Conservation (phyloP, 495 filamentous ascomycete genomes). For the Xylaria castorea region DNA sequence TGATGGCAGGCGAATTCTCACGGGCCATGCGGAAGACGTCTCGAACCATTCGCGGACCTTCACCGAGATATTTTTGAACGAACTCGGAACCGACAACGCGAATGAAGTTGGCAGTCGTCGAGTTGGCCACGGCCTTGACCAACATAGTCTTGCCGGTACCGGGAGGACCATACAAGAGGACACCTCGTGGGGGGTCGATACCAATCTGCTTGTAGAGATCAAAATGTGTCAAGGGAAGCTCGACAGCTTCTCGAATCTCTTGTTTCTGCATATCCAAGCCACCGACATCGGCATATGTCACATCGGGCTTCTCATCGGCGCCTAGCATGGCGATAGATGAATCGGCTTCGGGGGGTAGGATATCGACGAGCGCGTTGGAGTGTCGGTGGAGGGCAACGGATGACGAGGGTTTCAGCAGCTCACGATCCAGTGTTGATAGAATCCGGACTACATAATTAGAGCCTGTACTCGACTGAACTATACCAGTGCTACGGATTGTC, state of each 20-base stretch:
- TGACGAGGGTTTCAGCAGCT: conserved; percentile 95
- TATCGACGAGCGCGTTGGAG: conserved; percentile 98
- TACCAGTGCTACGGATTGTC: conserved; percentile 76
- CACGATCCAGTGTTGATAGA: conserved; percentile 96
- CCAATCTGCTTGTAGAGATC: conserved; percentile 98
- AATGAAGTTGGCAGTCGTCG: conserved; percentile 97
- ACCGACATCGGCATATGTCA: conserved; percentile 97
- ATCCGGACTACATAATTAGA: conserved; percentile 99
- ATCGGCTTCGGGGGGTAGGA: conserved; percentile 96
- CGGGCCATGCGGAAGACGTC: conserved; percentile 99
- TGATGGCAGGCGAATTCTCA: conserved; percentile 97
- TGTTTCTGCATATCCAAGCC: conserved; percentile 99
- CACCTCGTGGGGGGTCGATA: conserved; percentile 96
- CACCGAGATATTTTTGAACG: conserved; percentile 97
- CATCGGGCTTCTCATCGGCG: conserved; percentile 95
- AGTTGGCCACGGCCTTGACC: conserved; percentile 97
- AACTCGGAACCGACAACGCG: conserved; percentile 98
- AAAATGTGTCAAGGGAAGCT: conserved; percentile 94
- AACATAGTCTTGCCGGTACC: conserved; percentile 99
- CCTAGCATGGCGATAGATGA: conserved; percentile 98
- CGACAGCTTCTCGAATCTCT: conserved; percentile 96
- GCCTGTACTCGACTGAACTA: conserved; percentile 96
- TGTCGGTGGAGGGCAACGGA: conserved; percentile 97
- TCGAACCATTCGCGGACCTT: conserved; percentile 97
- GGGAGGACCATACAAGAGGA: conserved; percentile 93